Conservation (phyloP, 2,329 filamentous ascomycete species). For the Apiospora koreana region DNA sequence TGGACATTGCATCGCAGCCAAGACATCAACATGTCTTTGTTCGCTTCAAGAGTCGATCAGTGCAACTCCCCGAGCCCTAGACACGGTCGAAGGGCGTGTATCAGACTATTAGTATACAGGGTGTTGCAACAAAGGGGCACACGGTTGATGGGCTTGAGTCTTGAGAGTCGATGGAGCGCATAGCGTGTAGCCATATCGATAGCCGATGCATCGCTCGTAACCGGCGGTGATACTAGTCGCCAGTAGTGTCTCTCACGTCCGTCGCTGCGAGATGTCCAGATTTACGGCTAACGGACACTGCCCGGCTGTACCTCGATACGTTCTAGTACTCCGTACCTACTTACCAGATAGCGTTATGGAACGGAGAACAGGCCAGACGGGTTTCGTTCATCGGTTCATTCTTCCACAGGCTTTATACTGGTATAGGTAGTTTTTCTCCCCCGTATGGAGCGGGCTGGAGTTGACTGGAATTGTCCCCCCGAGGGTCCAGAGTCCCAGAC, state of each 20-base stretch:
- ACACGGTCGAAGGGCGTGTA: background rate
- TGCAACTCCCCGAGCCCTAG: background rate
- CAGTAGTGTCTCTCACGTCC: background rate
- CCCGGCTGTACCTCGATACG: too few species aligned
- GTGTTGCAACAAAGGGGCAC: background rate
- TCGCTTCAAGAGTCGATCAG: slow-evolving; percentile 2
- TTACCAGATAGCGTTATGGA: background rate
- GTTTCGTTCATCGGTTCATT: background rate
- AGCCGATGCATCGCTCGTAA: background rate
- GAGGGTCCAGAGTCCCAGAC: background rate
- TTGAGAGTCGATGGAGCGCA: background rate
- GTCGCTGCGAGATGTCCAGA: too few species aligned
- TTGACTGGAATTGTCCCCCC: background rate
- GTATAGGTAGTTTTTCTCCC: background rate
- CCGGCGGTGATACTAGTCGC: background rate
- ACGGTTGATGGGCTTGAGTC: background rate
- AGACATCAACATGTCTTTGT: background rate
- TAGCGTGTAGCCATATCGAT: background rate
- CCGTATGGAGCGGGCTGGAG: background rate
- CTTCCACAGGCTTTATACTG: background rate
- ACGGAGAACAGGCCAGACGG: background rate
- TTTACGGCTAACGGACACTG: too few species aligned
- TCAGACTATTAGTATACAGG: background rate
- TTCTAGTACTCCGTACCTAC: background rate
- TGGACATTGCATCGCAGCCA: background rate